Evolutionary conservation across 306 rosid genomes (phyloP), one percentile per base, ranked within the genome.

Genomic region (Cicer judaicum): DNA sequence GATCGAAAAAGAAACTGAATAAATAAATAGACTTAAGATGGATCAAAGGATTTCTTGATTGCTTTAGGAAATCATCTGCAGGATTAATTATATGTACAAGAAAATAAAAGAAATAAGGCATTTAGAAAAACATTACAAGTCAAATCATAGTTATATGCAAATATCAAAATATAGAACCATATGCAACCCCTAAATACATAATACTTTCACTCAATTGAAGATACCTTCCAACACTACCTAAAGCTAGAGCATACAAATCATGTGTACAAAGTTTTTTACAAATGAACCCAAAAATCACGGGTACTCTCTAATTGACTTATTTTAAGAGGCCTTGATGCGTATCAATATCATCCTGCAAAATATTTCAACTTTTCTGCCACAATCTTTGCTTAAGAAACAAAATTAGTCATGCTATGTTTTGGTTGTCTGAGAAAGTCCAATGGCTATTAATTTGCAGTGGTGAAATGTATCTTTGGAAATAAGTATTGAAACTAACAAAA

Each of bases 1-100:
- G 61, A 52, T 34, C 7, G 15, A 52, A 39, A 64, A 44, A 41
- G 47, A 62, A 18, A 70, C 12, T 78, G 21, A 68, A 7, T 19
- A 39, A 36, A 39, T n/a, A 63, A 64, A 42, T 64, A 64, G 9
- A 64, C 13, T 34, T 34, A 12, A 63, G 34, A 40, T 9, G 49
- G 54, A 40, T 15, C 29, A 15, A 40, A 40, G 2, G 9, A 63
- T 40, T 59, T 40, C 49, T 63, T n/a, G 15, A 40, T 40, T 63
- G 69, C n/a, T 63, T 39, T 8, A 7, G 29, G 49, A 40, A 63
- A 14, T 40, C 48, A 11, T 39, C 21, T 12, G 65, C 18, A 7
- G 21, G 39, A 56, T 56, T 56, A 24, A 56, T 56, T 21, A 56
- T 10, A 56, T 56, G 14, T 5, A 55, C 5, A 55, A 7, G 2